phyloP scores from a whole-genome alignment of 2,329 filamentous ascomycete genomes.

The Hortaea werneckii region DNA sequence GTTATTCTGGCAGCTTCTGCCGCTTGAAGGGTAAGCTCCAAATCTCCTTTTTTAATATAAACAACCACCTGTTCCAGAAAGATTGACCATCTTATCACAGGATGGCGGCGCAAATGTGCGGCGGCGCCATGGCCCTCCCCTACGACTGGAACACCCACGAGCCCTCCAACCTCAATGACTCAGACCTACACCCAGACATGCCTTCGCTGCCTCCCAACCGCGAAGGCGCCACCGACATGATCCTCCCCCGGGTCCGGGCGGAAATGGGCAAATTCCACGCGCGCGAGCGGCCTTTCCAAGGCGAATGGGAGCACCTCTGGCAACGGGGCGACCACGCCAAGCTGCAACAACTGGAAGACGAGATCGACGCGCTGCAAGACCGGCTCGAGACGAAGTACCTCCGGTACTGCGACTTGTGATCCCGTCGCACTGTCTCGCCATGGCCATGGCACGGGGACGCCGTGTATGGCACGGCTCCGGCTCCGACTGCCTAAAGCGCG shows the following conservation, averaged over 20 bases:
- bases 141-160: constrained; percentile 24
- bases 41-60: background rate
- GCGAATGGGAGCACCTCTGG: constrained; percentile 12
- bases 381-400: constrained; percentile 34
- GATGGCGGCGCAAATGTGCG: constrained; percentile 21
- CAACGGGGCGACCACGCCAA: constrained; percentile 7
- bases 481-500: constrained; percentile 29
- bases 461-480: constrained; percentile 34
- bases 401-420: constrained; percentile 34
- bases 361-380: constrained; percentile 32
- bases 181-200: constrained; percentile 33
- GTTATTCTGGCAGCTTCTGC: constrained; percentile 53
- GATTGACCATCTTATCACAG: background rate
- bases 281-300: constrained; percentile 11
- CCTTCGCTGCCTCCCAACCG: constrained; percentile 38
- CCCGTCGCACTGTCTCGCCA: constrained; percentile 35
- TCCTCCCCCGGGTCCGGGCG: constrained; percentile 35
- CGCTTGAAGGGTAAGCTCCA: constrained; percentile 41
- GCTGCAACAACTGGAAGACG: constrained; percentile 13
- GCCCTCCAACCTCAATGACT: constrained; percentile 27
- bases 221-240: constrained; percentile 44
- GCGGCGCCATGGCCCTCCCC: constrained; percentile 19
- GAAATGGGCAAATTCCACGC: constrained; percentile 33
- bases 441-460: constrained; percentile 34
- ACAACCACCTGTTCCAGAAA: background rate